Conservation (phyloP, 768 basidiomycete species). For the Podaxis sp. region DNA sequence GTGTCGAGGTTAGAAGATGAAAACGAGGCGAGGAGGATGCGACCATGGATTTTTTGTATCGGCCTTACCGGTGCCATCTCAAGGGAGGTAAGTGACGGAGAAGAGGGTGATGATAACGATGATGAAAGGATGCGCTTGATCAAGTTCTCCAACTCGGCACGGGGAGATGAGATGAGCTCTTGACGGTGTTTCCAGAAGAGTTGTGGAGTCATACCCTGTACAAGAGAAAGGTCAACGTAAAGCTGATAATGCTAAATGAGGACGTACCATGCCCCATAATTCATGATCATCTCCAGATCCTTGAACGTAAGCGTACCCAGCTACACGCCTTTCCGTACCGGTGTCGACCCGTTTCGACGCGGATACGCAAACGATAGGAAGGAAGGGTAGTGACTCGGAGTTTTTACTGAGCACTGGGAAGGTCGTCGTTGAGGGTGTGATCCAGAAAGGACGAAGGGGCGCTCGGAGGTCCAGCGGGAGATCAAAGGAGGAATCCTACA, state of each 20-base stretch:
- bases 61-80: conserved; percentile 24
- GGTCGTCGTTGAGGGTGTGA: conserved; percentile 67
- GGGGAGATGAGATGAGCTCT: conserved; percentile 44
- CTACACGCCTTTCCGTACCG: conserved; percentile 56
- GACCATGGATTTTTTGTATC: conserved; percentile 36
- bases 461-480: conserved; percentile 51
- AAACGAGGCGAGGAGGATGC: conserved; percentile 39
- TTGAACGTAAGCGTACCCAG: conserved; percentile 87
- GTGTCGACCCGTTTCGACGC: conserved; percentile 73
- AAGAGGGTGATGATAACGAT: background rate
- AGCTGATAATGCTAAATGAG: conserved; percentile 7
- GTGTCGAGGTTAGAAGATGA: conserved; percentile 22
- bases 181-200: conserved; percentile 67
- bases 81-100: background rate
- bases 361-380: conserved; percentile 79
- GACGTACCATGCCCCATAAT: conserved; percentile 73
- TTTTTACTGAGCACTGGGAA: conserved; percentile 35
- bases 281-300: conserved; percentile 97
- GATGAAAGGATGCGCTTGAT: conserved; percentile 33
- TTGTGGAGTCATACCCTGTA: conserved; percentile 71
- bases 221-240: background rate
- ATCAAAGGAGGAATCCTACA: conserved; percentile 69
- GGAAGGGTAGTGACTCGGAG: conserved; percentile 33
- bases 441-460: conserved; percentile 86
- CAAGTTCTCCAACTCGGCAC: conserved; percentile 50